These are phyloP conservation scores for Paraphaeosphaeria sporulosa DNA, from an alignment of 2,329 filamentous ascomycete species.

Conservation along the genomic window DNA sequence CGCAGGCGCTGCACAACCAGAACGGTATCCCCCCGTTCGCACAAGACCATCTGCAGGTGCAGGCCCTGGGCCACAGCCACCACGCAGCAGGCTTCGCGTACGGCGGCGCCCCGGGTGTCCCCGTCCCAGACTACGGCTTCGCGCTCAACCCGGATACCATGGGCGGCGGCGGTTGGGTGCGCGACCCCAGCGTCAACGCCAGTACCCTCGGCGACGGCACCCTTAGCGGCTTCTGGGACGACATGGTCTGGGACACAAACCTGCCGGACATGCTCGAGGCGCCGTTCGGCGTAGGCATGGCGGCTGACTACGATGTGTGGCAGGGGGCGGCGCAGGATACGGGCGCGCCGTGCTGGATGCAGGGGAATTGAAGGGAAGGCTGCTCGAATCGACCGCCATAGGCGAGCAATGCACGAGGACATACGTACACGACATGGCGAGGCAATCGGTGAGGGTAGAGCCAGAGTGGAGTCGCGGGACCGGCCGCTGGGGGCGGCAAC, in stretches of 20 bases:
- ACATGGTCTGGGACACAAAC: slow-evolving; percentile 53
- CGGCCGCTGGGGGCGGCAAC: not conserved
- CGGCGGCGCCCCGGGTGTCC: slow-evolving; percentile 16
- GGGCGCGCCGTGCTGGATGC: slow-evolving; percentile 46
- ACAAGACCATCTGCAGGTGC: slow-evolving; percentile 18
- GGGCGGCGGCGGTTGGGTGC: slow-evolving; percentile 22
- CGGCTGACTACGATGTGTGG: slow-evolving; percentile 44
- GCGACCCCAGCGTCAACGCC: slow-evolving; percentile 26
- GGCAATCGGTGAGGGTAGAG: not conserved
- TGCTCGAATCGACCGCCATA: too few species aligned
- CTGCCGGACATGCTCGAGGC: slow-evolving; percentile 48
- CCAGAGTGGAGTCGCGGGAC: not conserved
- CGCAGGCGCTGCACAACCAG: slow-evolving; percentile 18
- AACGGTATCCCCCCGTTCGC: slow-evolving; percentile 21
- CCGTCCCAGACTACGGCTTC: slow-evolving; percentile 33
- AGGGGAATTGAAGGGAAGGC: slow-evolving; percentile 36
- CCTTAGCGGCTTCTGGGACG: slow-evolving; percentile 47
- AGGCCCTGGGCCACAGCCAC: too few species aligned
- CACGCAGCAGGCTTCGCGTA: slow-evolving; percentile 32
- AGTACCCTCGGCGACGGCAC: slow-evolving; percentile 13
- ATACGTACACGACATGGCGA: too few species aligned
- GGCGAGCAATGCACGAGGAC: too few species aligned
- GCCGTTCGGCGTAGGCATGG: slow-evolving; percentile 42
- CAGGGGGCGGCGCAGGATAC: slow-evolving; percentile 43
- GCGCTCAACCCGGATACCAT: slow-evolving; percentile 31